Evolutionary conservation across 352 stramenopile genomes (phyloP).

Genomic region (Lagenidium sp.): DNA sequence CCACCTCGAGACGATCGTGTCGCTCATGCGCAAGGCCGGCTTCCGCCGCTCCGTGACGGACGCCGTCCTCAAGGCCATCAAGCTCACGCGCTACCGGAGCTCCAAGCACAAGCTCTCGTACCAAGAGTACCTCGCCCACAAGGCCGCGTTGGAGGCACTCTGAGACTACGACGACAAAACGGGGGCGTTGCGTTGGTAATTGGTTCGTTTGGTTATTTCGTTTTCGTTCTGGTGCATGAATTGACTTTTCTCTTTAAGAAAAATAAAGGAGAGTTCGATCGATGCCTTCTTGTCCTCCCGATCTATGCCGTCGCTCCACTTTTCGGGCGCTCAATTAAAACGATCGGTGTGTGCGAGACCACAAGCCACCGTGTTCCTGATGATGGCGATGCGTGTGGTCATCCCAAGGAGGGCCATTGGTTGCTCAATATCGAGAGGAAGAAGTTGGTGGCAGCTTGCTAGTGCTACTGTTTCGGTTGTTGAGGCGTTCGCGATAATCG

Average conservation of each 20-base stretch:
- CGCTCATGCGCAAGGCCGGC: conserved; percentile 72
- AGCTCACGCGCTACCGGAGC: conserved; percentile 73
- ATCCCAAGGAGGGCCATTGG: too few relatives aligned
- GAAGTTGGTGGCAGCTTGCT: conserved; percentile 1
- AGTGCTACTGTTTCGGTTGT: conserved; percentile 28
- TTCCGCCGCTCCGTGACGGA: conserved; percentile 48
- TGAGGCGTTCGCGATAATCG: conserved; percentile 66
- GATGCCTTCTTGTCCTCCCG: too few relatives aligned
- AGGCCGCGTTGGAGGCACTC: conserved; percentile 11
- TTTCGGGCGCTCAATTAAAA: too few relatives aligned
- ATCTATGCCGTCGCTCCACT: too few relatives aligned
- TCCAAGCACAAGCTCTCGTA: conserved; percentile 81
- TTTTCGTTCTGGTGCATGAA: not conserved
- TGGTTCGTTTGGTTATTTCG: not conserved
- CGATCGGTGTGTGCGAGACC: too few relatives aligned
- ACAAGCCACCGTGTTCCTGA: not conserved
- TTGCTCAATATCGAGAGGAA: not conserved
- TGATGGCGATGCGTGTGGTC: not conserved
- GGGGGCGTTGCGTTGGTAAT: not conserved
- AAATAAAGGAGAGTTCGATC: too few relatives aligned
- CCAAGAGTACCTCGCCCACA: conserved; percentile 66
- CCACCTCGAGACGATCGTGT: conserved; percentile 62
- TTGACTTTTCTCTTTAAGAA: too few relatives aligned
- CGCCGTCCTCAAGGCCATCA: conserved; percentile 47
- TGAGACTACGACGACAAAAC: not conserved